These are phyloP conservation scores for Backusella tarrabulga DNA, from an alignment of 192 early-diverging fungal species.

Conservation along the genomic window DNA sequence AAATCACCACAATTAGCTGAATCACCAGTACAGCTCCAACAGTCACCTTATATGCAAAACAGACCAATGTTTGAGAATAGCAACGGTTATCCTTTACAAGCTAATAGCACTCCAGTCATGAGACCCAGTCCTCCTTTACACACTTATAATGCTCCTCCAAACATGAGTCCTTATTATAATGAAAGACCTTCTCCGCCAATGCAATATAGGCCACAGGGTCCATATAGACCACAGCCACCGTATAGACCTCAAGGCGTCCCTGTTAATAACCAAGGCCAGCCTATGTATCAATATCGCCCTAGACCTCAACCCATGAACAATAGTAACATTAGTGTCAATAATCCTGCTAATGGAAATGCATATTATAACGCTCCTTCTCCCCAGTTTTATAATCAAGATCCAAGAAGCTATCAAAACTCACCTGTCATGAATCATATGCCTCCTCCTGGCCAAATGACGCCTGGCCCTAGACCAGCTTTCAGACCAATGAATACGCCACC, in stretches of 20 bases:
- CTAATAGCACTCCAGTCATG: not conserved
- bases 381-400: not conserved
- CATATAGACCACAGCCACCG: not conserved
- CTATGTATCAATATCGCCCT: not conserved
- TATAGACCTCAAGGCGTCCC: not conserved
- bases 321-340: not conserved
- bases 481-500: not conserved
- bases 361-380: conserved; percentile 2
- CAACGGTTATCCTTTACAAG: not conserved
- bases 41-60: not conserved
- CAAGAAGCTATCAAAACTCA: not conserved
- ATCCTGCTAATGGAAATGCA: not conserved
- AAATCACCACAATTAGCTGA: not conserved
- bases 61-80: not conserved
- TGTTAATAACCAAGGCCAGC: not conserved
- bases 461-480: not conserved
- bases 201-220: not conserved
- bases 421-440: not conserved
- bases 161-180: not conserved
- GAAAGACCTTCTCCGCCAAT: conserved; percentile 9
- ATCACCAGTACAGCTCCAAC: not conserved
- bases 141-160: not conserved
- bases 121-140: conserved; percentile 1
- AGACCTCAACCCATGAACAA: not conserved
- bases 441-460: not conserved